Evolutionary conservation across 2,329 filamentous ascomycete genomes (phyloP).

Genomic region (Rhynchosporium agropyri): DNA sequence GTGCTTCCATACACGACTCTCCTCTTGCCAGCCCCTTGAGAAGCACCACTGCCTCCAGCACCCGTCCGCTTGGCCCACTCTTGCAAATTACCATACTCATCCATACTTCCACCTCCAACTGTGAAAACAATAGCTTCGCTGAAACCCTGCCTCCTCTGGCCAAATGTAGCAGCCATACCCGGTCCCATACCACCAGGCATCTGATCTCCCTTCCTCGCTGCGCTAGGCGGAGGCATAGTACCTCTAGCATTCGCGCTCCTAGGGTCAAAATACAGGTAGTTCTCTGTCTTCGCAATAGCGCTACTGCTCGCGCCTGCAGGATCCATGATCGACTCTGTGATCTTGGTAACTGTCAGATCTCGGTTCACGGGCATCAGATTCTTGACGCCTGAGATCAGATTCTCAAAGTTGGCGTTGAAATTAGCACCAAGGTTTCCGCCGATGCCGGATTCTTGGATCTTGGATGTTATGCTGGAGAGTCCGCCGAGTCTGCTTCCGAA

Average conservation of each 20-base stretch:
- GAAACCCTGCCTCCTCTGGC: conserved; percentile 86
- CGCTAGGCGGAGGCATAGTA: conserved; percentile 80
- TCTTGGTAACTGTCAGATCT: conserved; percentile 95
- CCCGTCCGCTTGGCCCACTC: conserved; percentile 89
- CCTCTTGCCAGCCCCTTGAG: conserved; percentile 66
- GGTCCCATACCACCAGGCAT: conserved; percentile 52
- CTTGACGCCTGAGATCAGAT: conserved; percentile 92
- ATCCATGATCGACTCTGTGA: conserved; percentile 98
- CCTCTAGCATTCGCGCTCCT: conserved; percentile 90
- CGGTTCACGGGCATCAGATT: conserved; percentile 97
- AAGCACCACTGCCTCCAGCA: conserved; percentile 44
- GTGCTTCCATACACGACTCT: conserved; percentile 95
- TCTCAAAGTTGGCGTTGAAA: conserved; percentile 76
- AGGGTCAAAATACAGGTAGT: conserved; percentile 96
- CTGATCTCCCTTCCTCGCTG: conserved; percentile 50
- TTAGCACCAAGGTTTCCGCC: conserved; percentile 43
- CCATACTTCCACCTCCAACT: conserved; percentile 95
- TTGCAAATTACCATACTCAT: conserved; percentile 96
- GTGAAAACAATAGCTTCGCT: conserved; percentile 92
- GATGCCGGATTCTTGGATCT: conserved; percentile 86
- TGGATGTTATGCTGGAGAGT: conserved; percentile 87
- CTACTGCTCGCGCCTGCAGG: conserved; percentile 85
- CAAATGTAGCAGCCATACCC: conserved; percentile 82
- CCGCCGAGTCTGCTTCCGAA: conserved; percentile 72
- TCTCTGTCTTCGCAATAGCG: conserved; percentile 93